Evolutionary conservation across 805 yeast species (phyloP), one percentile per base, ranked within the genome.

Genomic region (Yarrowia sp.): DNA sequence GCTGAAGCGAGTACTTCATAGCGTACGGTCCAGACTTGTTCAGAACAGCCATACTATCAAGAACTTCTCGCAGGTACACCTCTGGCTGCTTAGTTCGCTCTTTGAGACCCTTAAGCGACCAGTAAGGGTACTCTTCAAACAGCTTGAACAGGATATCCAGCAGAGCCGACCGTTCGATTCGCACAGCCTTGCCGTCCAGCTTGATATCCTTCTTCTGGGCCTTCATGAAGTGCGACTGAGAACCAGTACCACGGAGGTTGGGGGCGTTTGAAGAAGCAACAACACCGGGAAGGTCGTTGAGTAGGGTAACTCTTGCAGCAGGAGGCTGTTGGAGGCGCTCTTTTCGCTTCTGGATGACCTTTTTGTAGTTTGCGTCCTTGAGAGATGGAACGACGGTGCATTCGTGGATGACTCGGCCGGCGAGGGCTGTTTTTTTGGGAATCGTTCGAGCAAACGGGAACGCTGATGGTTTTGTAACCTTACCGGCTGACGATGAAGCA

Each of bases 51-150:
- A 95, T 91, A 59, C 89, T 86, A 71, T 94, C 99, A 61, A 95
- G 81, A 69, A 95, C 90, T 76, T 93, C 97, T 76, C 93, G 92
- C 72, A 95, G 82, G 77, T 91, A 96, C 15, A 76, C 78, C 77
- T 95, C 99, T 1, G 99, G 99, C 82, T 95, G 99, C 74, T 89
- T 88, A 2, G 98, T 92, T 73, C 97, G 86, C 77, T 95, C 99
- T 75, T 92, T 89, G 71, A 95, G 82, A 48, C 97, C 97, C 79
- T 92, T 92, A 83, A 95, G 84, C 11, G 95, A 88, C 99, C 99
- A 95, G 79, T 93, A 95, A 76, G 94, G 98, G 77, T 90, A 92
- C 77, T 93, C 96, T 78, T 92, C 97, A 79, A 95, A 95, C 74
- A 94, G 82, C 73, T 89, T 85, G 86, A 95, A 95, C 73, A 95